phyloP scores from a whole-genome alignment of 73 alveolate species.

The Tetrahymena elliotti region DNA sequence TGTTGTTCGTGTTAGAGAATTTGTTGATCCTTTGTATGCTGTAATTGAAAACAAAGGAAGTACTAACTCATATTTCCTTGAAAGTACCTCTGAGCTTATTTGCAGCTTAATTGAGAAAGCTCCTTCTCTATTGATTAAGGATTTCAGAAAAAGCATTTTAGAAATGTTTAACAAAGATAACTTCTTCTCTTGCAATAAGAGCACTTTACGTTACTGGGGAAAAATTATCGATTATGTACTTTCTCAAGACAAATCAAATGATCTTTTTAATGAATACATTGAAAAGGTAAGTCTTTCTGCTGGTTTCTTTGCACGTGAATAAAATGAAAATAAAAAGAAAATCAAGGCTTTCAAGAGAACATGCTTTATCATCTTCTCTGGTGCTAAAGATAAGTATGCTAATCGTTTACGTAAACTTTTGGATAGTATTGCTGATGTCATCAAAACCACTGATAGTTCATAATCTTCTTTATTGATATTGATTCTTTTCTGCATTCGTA shows the following conservation, averaged over 20 bases:
- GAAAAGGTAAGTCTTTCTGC: slow-evolving; percentile 27
- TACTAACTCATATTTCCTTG: slow-evolving; percentile 4
- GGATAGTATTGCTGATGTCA: slow-evolving; percentile 34
- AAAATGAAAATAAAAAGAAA: slow-evolving; percentile 26
- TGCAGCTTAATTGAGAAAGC: slow-evolving; percentile 25
- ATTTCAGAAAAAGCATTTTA: slow-evolving; percentile 1
- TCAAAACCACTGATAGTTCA: slow-evolving; percentile 17
- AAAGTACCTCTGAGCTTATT: slow-evolving; percentile 12
- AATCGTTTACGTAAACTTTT: slow-evolving; percentile 9
- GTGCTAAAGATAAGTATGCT: slow-evolving; percentile 24
- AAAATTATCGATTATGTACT: slow-evolving; percentile 36
- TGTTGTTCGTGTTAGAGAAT: slow-evolving; percentile 23
- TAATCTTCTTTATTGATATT: slow-evolving; percentile 22
- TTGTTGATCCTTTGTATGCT: slow-evolving; percentile 17
- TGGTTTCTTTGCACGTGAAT: slow-evolving; percentile 24
- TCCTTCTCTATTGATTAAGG: slow-evolving; percentile 10
- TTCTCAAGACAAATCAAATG: slow-evolving; percentile 8
- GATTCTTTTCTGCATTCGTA: slow-evolving; percentile 30
- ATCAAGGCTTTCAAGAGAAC: slow-evolving; percentile 31
- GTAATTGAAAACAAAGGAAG: slow-evolving; percentile 11
- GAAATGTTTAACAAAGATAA: slow-evolving; percentile 24
- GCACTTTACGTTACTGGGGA: slow-evolving; percentile 32
- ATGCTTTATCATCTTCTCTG: slow-evolving; percentile 32
- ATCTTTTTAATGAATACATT: slow-evolving; percentile 14
- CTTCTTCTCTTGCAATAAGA: slow-evolving; percentile 3